Conservation (phyloP, 768 basidiomycete genomes). For the Hygrocybe coccinea region DNA sequence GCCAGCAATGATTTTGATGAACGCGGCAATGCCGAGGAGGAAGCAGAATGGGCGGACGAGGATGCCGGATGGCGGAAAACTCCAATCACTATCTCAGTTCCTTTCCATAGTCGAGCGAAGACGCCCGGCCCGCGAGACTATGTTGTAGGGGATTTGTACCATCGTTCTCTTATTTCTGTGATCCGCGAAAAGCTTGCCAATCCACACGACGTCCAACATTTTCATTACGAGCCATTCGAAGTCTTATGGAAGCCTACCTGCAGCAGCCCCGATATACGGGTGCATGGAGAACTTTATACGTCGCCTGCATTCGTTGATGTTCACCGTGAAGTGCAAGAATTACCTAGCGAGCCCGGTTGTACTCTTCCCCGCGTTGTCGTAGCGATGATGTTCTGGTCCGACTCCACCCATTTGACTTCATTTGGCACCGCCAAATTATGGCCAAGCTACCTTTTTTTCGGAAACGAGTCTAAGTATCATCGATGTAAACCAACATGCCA, state of each 20-base stretch:
- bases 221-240: constrained; percentile 9
- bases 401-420: constrained; percentile 27
- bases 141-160: constrained; percentile 7
- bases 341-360: constrained; percentile 10
- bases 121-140: not conserved
- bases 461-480: constrained; percentile 39
- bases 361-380: constrained; percentile 19
- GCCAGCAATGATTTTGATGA: constrained; percentile 2
- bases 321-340: constrained; percentile 17
- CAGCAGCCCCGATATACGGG: not conserved
- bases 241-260: not conserved
- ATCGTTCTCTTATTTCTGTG: constrained; percentile 11
- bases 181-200: constrained; percentile 11
- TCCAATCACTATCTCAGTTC: constrained; percentile 4
- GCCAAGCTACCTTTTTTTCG: constrained; percentile 41
- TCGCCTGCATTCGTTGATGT: constrained; percentile 13
- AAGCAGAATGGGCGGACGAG: constrained; percentile 7
- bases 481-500: constrained; percentile 23
- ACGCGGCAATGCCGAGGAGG: too few species aligned
- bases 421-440: constrained; percentile 36
- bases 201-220: not conserved
- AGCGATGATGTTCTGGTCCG: constrained; percentile 28
- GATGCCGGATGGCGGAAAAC: constrained; percentile 14
- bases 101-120: not conserved
- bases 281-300: constrained; percentile 12